These are phyloP conservation scores for Parietaria judaica DNA, from an alignment of 306 rosid species.

Conservation along the genomic window DNA sequence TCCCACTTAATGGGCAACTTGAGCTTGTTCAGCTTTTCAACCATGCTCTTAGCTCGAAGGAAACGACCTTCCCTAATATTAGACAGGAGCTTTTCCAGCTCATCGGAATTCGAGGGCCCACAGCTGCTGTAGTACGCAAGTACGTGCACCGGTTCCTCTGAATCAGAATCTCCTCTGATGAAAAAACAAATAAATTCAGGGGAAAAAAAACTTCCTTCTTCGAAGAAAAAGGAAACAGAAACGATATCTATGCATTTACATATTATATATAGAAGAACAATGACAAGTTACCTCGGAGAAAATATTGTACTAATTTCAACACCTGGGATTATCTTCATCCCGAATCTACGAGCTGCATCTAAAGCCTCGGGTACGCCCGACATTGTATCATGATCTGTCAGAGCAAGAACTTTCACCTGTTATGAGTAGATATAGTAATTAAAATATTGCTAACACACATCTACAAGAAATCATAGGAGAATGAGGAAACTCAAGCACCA, in stretches of 20 bases:
- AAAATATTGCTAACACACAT: conserved; percentile 8
- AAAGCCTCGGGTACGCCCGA: conserved; percentile 86
- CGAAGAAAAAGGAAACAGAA: background rate
- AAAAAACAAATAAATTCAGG: conserved; percentile 6
- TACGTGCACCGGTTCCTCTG: conserved; percentile 86
- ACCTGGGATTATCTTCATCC: conserved; percentile 94
- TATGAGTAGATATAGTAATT: conserved; percentile 49
- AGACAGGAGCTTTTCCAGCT: conserved; percentile 59
- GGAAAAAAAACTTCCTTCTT: background rate
- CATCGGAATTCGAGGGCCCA: conserved; percentile 62
- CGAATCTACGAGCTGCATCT: conserved; percentile 71
- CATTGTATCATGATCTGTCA: conserved; percentile 99
- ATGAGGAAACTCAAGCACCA: no score
- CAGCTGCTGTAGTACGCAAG: conserved; percentile 95
- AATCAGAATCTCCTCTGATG: conserved; percentile 58
- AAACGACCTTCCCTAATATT: conserved; percentile 87
- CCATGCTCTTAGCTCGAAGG: conserved; percentile 77
- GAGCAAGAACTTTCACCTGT: conserved; percentile 99
- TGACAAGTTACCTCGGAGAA: conserved; percentile 49
- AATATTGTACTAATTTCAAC: conserved; percentile 85
- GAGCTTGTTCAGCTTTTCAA: conserved; percentile 74
- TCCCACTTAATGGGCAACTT: conserved; percentile 89
- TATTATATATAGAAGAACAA: background rate
- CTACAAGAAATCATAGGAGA: conserved; percentile 9
- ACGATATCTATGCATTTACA: background rate